Percentiles rank a stretch among this genome's conserved stretches.
Conservation (phyloP, 805 yeast genomes). For the Lipomyces yamanashiensis region DNA sequence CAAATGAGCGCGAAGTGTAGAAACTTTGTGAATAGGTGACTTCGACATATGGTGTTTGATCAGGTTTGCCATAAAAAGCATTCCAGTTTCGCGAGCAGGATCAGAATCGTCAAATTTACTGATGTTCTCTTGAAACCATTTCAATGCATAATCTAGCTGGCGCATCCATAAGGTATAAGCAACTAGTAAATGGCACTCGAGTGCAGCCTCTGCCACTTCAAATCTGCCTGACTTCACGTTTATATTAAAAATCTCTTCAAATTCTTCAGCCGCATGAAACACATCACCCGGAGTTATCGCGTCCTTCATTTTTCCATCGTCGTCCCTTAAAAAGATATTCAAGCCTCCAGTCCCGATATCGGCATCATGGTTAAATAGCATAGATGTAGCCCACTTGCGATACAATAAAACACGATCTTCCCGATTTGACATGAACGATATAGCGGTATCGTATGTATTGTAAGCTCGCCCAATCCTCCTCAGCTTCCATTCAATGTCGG, state of each 20-base stretch:
- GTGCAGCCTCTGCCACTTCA: constrained; percentile 17
- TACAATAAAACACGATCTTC: constrained; percentile 15
- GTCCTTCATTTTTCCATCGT: neutral
- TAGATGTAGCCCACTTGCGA: constrained; percentile 14
- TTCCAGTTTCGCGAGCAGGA: constrained; percentile 3
- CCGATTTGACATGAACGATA: constrained; percentile 1
- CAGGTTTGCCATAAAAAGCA: constrained; percentile 14
- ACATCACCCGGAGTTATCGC: neutral
- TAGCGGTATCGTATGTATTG: constrained; percentile 10
- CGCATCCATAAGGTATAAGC: constrained; percentile 1
- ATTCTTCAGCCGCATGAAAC: neutral
- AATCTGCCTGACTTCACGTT: neutral
- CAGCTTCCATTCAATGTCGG: constrained; percentile 15
- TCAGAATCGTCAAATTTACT: neutral
- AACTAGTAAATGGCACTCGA: constrained; percentile 16
- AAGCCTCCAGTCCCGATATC: neutral
- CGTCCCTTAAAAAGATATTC: neutral
- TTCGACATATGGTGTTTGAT: constrained; percentile 11
- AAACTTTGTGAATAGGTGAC: constrained; percentile 18
- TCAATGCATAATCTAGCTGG: neutral
- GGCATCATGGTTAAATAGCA: neutral
- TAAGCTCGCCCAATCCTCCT: constrained; percentile 13
- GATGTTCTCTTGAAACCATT: neutral
- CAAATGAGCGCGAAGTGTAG: constrained; percentile 21
- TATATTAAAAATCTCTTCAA: neutral